A percentile compares a stretch with the other conserved stretches of the same genome.
These are phyloP conservation scores for Candida sp. DNA, from an alignment of 1,139 yeast genomes.

Conservation along the genomic window DNA sequence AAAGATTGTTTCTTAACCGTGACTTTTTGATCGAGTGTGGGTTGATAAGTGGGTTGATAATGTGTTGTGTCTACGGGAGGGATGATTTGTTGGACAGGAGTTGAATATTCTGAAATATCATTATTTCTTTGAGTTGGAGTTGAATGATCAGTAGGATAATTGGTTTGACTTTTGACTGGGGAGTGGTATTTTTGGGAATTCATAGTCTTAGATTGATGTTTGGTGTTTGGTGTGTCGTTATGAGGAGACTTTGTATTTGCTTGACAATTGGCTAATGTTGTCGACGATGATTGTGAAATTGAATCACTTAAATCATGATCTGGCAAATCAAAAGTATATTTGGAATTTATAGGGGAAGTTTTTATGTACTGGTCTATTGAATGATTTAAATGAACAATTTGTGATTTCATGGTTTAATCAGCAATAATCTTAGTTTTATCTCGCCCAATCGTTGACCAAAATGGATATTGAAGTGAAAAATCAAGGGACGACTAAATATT, in stretches of 20 bases:
- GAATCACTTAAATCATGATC: not conserved
- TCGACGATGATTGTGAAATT: not conserved
- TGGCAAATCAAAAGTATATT: not conserved
- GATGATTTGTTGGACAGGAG: not conserved
- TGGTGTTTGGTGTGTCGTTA: not conserved
- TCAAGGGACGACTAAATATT: too few relatives aligned
- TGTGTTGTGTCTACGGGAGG: not conserved
- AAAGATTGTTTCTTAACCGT: not conserved
- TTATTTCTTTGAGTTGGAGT: not conserved
- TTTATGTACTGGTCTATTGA: not conserved
- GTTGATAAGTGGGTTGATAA: too few relatives aligned
- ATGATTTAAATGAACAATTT: not conserved
- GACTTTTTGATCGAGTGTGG: not conserved
- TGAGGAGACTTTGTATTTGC: not conserved
- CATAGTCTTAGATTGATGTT: not conserved
- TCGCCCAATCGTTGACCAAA: too few relatives aligned
- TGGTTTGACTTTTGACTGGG: not conserved
- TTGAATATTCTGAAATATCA: not conserved
- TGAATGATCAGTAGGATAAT: not conserved
- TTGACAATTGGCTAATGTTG: not conserved
- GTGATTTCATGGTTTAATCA: not conserved
- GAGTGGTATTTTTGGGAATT: not conserved
- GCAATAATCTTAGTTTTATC: too few relatives aligned
- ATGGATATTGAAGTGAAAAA: too few relatives aligned
- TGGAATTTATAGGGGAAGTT: not conserved